Evolutionary conservation across 2,329 filamentous ascomycete species (phyloP), one percentile per base, ranked within the genome.

Genomic region (Penicillium sp.): DNA sequence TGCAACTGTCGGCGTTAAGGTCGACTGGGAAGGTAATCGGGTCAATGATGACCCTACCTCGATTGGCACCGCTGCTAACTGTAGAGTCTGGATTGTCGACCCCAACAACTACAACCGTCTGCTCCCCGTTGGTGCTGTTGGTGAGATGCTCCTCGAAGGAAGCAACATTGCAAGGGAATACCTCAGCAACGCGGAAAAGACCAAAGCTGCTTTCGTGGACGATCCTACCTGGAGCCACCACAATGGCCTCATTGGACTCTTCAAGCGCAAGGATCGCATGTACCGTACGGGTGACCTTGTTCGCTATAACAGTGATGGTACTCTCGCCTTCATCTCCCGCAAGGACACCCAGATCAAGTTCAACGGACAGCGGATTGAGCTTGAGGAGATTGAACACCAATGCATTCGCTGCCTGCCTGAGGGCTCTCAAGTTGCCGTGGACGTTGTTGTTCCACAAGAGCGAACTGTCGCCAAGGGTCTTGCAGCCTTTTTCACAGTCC

Each of bases 101-200:
- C 70, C 72, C 8, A 64, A 69, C 10, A 74, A 78, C 38, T 65
- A 70, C 53, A 68, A 78, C 50, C 68, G 71, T 1, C 70, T 80
- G 17, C 69, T 78, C 1, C 76, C 80, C 0, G 66, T 82, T 4
- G 82, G 82, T 7, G 75, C 74, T 17, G 71, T 80, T 8, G 81
- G 81, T 14, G 82, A 83, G 62, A 61, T 83, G 54, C 65, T 81
- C 0, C 59, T 83, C 1, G 79, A 82, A 64, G 79, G 81, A 3
- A 77, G 77, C 28, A 77, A 76, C 20, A 71, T 83, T 12, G 79
- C 74, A 1, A 73, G 73, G 14, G 81, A 76, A 5, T 83, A 83
- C 56, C 67, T 82, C 38, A 73, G 73, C 15, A 70, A 76, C 35
- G 63, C 66, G 5, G 68, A 64, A 38, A 76, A 75, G 50, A 78